A percentile compares a stretch with the other conserved stretches of the same genome.
Evolutionary conservation across 208 protist species (phyloP).

Genomic region (Leishmania gerbilli): DNA sequence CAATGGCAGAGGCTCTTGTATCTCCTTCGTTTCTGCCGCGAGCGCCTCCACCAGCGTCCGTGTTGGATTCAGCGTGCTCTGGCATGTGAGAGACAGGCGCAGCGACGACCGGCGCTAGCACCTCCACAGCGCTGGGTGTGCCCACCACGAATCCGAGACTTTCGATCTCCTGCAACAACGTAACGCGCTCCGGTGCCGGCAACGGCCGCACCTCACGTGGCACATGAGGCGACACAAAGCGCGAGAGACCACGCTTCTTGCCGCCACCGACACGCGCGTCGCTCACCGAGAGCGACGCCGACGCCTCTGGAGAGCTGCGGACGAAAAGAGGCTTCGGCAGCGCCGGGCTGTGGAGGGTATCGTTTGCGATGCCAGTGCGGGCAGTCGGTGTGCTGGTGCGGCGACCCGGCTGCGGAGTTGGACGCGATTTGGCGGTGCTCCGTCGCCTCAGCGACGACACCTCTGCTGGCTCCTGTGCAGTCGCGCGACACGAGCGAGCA

Average conservation of each 20-base stretch:
- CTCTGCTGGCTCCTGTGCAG: neutral
- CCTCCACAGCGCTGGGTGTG: slow-evolving; percentile 36
- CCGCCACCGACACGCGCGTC: neutral
- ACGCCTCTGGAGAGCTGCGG: neutral
- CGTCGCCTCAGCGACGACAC: neutral
- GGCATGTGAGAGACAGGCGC: neutral
- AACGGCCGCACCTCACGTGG: slow-evolving; percentile 25
- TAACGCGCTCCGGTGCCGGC: slow-evolving; percentile 19
- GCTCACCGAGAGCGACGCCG: neutral
- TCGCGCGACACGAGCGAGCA: neutral
- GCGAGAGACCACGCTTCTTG: neutral
- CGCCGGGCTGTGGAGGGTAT: neutral
- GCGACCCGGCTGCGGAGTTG: neutral
- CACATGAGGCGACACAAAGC: slow-evolving; percentile 24
- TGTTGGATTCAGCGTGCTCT: neutral
- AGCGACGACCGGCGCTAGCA: slow-evolving; percentile 15
- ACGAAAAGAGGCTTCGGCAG: neutral
- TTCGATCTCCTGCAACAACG: slow-evolving; percentile 52
- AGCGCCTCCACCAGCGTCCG: neutral
- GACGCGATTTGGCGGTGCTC: neutral
- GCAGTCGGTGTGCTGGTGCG: neutral
- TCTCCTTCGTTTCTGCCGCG: neutral
- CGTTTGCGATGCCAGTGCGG: no score
- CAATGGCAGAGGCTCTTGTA: neutral
- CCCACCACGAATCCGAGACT: slow-evolving; percentile 35